Conservation (phyloP, 768 basidiomycete genomes). For the Suillus subluteus region DNA sequence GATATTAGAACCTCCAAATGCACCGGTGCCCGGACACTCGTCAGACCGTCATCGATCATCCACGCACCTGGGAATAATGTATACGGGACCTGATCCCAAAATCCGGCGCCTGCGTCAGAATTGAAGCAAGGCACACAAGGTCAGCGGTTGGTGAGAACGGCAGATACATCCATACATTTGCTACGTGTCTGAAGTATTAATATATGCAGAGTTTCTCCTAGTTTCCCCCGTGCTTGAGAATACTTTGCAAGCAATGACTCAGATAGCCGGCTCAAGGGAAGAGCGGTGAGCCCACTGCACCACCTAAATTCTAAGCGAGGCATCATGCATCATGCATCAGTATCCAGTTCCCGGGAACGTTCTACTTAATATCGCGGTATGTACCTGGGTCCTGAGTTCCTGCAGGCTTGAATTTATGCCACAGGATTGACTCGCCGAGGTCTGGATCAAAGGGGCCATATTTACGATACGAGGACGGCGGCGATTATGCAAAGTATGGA, state of each 20-base stretch:
- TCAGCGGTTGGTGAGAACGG: background rate
- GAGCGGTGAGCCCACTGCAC: no score
- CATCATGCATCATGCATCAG: background rate
- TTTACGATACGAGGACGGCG: background rate
- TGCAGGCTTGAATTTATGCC: background rate
- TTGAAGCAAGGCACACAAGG: conserved; percentile 1
- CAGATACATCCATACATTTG: background rate
- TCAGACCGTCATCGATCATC: background rate
- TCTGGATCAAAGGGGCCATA: no score
- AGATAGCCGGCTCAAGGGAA: no score
- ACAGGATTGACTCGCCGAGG: background rate
- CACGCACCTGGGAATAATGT: background rate
- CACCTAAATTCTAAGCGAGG: background rate
- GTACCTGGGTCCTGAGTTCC: conserved; percentile 6
- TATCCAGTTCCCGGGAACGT: background rate
- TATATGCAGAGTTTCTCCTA: background rate
- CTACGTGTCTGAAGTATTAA: background rate
- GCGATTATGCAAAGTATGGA: background rate
- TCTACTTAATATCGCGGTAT: background rate
- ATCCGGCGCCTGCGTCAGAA: background rate
- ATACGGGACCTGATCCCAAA: background rate
- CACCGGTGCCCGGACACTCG: background rate
- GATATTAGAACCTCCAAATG: background rate
- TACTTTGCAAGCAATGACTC: no score
- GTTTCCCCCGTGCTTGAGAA: background rate